These are phyloP conservation scores for Leccinum subgranulosum DNA, from an alignment of 768 basidiomycete species.

Conservation along the genomic window DNA sequence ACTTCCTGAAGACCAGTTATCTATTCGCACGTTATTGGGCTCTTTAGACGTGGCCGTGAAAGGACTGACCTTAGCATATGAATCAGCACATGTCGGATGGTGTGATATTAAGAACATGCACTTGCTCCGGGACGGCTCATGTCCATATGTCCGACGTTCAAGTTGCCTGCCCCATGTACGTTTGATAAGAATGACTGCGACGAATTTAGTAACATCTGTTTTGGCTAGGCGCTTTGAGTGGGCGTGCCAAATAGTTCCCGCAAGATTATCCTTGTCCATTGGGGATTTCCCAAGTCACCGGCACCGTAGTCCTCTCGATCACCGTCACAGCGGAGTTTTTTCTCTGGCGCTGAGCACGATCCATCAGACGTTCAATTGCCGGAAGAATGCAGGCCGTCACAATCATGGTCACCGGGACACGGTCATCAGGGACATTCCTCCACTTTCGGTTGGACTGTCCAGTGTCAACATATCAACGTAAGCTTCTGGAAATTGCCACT, in stretches of 20 bases:
- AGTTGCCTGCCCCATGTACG: slow-evolving; percentile 5
- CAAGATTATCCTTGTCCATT: slow-evolving; percentile 9
- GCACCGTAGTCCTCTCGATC: slow-evolving; percentile 8
- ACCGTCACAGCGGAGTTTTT: slow-evolving; percentile 9
- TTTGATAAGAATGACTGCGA: neutral
- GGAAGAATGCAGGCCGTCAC: slow-evolving; percentile 7
- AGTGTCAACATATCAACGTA: neutral
- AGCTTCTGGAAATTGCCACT: neutral
- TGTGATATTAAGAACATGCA: slow-evolving; percentile 11
- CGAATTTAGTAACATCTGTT: too few species aligned
- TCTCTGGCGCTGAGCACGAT: neutral
- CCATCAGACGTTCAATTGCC: slow-evolving; percentile 5
- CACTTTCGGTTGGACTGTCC: neutral
- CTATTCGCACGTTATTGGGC: slow-evolving; percentile 6
- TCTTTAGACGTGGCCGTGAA: slow-evolving; percentile 5
- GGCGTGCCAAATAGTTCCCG: neutral
- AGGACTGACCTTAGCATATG: slow-evolving; percentile 3
- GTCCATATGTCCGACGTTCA: slow-evolving; percentile 8
- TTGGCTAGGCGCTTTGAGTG: slow-evolving; percentile 2
- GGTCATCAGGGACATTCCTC: slow-evolving; percentile 1
- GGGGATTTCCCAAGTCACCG: slow-evolving; percentile 25
- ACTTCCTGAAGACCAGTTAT: slow-evolving; percentile 8
- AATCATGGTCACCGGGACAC: slow-evolving; percentile 10
- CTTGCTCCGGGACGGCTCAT: slow-evolving; percentile 5
- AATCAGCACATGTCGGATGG: neutral